Base-by-base conservation (phyloP, 306 rosid species). In the Clitoria ternatea region DNA sequence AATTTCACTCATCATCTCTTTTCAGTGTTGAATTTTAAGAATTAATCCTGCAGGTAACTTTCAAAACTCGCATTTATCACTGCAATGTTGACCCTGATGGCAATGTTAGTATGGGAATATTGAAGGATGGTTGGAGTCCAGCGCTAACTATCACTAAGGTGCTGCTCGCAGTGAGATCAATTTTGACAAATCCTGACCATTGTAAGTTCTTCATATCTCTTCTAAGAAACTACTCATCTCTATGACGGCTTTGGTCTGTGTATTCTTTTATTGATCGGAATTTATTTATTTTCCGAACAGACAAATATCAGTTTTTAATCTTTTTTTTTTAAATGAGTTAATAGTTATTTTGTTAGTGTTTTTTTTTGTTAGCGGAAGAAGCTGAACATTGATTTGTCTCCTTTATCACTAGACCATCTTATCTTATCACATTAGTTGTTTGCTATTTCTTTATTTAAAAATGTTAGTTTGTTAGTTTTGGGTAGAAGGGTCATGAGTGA, bases 111-210 rank as follows among this genome's bases (percentile, higher is more conserved):
- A 48, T 90, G 80, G 88, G 87, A 61, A 85, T 90, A 39, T 80
- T 93, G 70, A 89, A 84, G 83, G 98, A 87, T 81, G 83, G 77
- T 68, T 93, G 98, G 98, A 93, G 97, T 85, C 98, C 98, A 39
- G 98, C 97, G 22, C 82, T 86, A 49, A 90, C 97, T 30, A 89
- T 90, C 44, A 82, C 90, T 4, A 89, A 87, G 84, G 92, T 93
- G 75, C 83, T 93, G 47, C 81, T 82, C 43, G 94, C 90, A 37
- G 78, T 90, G 55, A 80, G 86, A 77, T 73, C 94, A 23, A 76
- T 90, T 75, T 76, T 93, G 81, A 77, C 83, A 19, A 84, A 85
- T 57, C 94, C 97, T 3, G 88, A 90, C 61, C 97, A 90, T 35
- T 86, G 98, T 92, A 82, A 83, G 96, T 83, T 72, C 57, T 27